A percentile compares a stretch with the other conserved stretches of the same genome.
These are phyloP conservation scores for Eutrema japonicum DNA, from an alignment of 345 rosid genomes.

Conservation along the genomic window DNA sequence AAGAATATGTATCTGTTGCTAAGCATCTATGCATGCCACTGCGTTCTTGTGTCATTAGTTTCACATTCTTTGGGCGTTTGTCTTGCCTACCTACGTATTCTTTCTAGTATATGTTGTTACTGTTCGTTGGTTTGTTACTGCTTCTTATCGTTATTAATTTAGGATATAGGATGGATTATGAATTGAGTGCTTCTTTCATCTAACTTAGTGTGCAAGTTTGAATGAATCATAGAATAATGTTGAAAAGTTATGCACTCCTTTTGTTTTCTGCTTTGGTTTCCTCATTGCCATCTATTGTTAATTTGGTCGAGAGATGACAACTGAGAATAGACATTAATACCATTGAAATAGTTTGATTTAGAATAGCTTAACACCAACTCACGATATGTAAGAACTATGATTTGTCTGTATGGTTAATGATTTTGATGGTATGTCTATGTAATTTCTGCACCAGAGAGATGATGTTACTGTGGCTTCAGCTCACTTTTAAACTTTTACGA, in stretches of 20 bases:
- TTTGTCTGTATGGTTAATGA: background rate
- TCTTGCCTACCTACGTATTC: too few species aligned
- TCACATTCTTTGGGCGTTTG: background rate
- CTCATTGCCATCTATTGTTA: background rate
- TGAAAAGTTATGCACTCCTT: background rate
- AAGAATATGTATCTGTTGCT: background rate
- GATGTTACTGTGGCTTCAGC: background rate
- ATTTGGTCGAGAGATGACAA: background rate
- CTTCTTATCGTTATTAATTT: background rate
- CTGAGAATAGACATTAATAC: background rate
- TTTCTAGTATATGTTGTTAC: background rate
- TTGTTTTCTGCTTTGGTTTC: background rate
- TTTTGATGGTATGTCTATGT: background rate
- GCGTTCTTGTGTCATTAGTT: background rate
- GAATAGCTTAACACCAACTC: background rate
- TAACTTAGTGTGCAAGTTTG: background rate
- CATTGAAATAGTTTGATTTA: background rate
- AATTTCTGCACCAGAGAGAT: background rate
- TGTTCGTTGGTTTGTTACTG: background rate
- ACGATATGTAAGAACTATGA: background rate
- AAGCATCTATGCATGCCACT: background rate
- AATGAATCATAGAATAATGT: background rate
- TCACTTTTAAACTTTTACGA: background rate
- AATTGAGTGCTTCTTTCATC: background rate
- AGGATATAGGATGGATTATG: background rate